Evolutionary conservation across 352 stramenopile species (phyloP).

Genomic region (Globisporangium barbulae): DNA sequence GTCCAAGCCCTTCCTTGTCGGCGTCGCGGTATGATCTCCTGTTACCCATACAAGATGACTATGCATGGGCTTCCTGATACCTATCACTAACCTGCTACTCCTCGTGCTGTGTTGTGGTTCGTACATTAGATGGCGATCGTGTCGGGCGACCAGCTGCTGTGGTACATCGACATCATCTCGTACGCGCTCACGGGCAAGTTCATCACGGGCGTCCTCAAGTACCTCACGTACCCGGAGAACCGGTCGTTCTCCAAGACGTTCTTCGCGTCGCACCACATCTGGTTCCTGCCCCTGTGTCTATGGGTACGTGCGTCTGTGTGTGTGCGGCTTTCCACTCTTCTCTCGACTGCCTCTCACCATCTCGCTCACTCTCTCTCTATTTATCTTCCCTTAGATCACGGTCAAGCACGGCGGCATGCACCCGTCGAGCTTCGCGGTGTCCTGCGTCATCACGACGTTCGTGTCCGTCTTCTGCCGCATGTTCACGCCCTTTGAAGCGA

Average conservation of each 20-base stretch:
- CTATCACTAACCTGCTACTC: not conserved
- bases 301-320: conserved; percentile 35
- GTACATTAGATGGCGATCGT: conserved; percentile 82
- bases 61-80: too few species aligned
- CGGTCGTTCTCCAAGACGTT: conserved; percentile 78
- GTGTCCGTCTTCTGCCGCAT: conserved; percentile 53
- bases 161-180: conserved; percentile 85
- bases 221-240: conserved; percentile 84
- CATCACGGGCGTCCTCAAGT: conserved; percentile 86
- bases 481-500: conserved; percentile 67
- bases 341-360: not conserved
- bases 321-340: not conserved
- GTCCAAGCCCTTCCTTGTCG: conserved; percentile 80
- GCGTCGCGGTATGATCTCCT: conserved; percentile 47
- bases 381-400: conserved; percentile 40
- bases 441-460: conserved; percentile 55
- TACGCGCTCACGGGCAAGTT: conserved; percentile 84
- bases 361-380: not conserved
- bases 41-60: not conserved
- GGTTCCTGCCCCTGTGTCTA: conserved; percentile 80
- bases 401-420: conserved; percentile 71
- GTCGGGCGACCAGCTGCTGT: conserved; percentile 91
- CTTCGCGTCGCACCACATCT: conserved; percentile 81
- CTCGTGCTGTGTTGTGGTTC: not conserved
- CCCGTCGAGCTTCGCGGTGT: conserved; percentile 56